These are phyloP conservation scores for Suillus brevipes DNA, from an alignment of 768 basidiomycete genomes.

Conservation along the genomic window DNA sequence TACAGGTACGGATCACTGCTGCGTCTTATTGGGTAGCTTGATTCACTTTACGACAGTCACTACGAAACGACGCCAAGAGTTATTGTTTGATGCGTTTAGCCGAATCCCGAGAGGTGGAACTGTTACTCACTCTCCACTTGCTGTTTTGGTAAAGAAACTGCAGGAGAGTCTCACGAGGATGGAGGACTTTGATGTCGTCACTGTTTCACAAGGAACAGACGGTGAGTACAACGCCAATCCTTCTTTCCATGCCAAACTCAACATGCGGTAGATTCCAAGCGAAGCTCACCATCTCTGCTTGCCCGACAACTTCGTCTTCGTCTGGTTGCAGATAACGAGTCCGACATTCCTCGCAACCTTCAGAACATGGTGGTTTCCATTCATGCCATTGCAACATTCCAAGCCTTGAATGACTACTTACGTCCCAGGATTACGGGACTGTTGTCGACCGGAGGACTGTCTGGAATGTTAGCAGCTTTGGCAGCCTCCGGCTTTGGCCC, in stretches of 20 bases:
- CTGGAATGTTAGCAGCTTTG: slow-evolving; percentile 89
- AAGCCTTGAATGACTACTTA: slow-evolving; percentile 94
- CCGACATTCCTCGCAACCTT: slow-evolving; percentile 82
- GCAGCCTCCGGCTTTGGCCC: slow-evolving; percentile 72
- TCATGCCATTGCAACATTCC: slow-evolving; percentile 97
- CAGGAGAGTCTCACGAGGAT: slow-evolving; percentile 95
- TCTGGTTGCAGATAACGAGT: slow-evolving; percentile 84
- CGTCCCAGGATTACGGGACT: slow-evolving; percentile 84
- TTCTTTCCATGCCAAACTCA: slow-evolving; percentile 3
- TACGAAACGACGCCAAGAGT: slow-evolving; percentile 64
- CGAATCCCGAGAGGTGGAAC: slow-evolving; percentile 47
- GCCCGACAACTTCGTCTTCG: slow-evolving; percentile 90
- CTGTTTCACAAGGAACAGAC: slow-evolving; percentile 79
- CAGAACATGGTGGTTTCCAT: slow-evolving; percentile 96
- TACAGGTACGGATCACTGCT: slow-evolving; percentile 18
- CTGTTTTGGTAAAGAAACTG: slow-evolving; percentile 88
- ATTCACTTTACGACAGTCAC: slow-evolving; percentile 48
- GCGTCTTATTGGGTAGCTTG: slow-evolving; percentile 9
- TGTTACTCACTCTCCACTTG: slow-evolving; percentile 57
- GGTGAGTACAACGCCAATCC: slow-evolving; percentile 45
- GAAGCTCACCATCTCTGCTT: slow-evolving; percentile 88
- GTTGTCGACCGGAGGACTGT: slow-evolving; percentile 62
- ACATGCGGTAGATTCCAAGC: slow-evolving; percentile 70
- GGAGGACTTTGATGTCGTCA: slow-evolving; percentile 94
- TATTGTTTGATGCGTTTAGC: slow-evolving; percentile 79